These are phyloP conservation scores for Aspergillus costaricaensis DNA, from an alignment of 2,329 filamentous ascomycete genomes.

Conservation along the genomic window DNA sequence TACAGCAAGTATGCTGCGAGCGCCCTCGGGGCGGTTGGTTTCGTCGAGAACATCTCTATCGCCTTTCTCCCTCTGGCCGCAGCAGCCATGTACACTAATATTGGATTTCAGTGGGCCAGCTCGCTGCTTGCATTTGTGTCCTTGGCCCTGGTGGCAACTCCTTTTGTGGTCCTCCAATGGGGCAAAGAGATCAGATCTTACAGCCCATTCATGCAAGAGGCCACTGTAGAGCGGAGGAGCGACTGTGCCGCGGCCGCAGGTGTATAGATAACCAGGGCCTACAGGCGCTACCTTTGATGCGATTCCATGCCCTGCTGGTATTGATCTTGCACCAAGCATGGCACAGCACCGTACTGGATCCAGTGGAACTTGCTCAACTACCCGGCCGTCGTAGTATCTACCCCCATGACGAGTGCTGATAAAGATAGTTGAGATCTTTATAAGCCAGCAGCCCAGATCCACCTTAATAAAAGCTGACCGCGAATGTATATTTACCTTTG, in stretches of 20 bases:
- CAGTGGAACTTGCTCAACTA: too few species aligned
- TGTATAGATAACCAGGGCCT: too few species aligned
- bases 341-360: too few species aligned
- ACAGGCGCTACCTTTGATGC: too few species aligned
- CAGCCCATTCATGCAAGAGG: conserved; percentile 26
- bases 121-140: conserved; percentile 44
- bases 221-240: background rate
- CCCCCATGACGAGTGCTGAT: too few species aligned
- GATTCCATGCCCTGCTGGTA: too few species aligned
- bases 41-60: conserved; percentile 47
- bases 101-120: conserved; percentile 46
- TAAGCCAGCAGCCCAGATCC: too few species aligned
- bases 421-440: too few species aligned
- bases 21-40: conserved; percentile 48
- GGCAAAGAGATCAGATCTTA: conserved; percentile 35
- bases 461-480: too few species aligned
- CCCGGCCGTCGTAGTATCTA: too few species aligned
- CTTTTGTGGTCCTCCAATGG: conserved; percentile 39
- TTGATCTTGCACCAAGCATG: too few species aligned
- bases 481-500: too few species aligned
- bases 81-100: conserved; percentile 35
- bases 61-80: conserved; percentile 48
- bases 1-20: conserved; percentile 53
- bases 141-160: conserved; percentile 35
- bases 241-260: background rate